Conservation (phyloP, 495 filamentous ascomycete genomes). For the Cairneyella variabilis region DNA sequence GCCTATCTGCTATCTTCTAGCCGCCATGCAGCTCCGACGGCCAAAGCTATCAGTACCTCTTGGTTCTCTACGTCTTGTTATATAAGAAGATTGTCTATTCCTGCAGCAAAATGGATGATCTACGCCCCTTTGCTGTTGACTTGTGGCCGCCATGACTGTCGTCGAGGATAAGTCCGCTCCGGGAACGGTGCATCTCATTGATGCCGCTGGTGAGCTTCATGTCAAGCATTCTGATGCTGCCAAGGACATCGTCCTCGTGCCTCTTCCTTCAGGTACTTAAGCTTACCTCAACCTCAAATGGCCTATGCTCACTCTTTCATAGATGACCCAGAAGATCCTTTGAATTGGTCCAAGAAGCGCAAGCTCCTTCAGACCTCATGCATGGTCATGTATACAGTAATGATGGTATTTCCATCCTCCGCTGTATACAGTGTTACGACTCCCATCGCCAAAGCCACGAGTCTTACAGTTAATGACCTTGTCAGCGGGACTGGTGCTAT, state of each 20-base stretch:
- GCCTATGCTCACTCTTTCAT: conserved; percentile 31
- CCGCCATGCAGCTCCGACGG: neutral
- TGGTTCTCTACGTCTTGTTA: neutral
- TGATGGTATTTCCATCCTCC: conserved; percentile 55
- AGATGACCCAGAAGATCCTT: conserved; percentile 53
- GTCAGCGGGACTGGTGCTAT: conserved; percentile 58
- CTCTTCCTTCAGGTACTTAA: conserved; percentile 40
- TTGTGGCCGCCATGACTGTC: neutral
- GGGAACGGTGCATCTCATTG: conserved; percentile 27
- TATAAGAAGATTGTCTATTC: neutral
- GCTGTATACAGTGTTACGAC: conserved; percentile 60
- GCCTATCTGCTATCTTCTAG: conserved; percentile 1
- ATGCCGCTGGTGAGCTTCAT: conserved; percentile 25
- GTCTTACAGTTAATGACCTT: conserved; percentile 47
- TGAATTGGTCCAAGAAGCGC: conserved; percentile 55
- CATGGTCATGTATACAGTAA: conserved; percentile 53
- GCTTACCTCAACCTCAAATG: neutral
- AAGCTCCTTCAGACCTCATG: conserved; percentile 51
- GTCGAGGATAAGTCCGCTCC: conserved; percentile 27
- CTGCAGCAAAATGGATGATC: too few species aligned
- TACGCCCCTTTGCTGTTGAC: neutral
- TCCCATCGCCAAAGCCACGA: conserved; percentile 52
- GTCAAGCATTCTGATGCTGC: conserved; percentile 39
- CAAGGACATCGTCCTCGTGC: conserved; percentile 53
- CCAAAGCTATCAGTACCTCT: neutral